Conservation (phyloP, 2,329 filamentous ascomycete species). For the Xylaria sp. region DNA sequence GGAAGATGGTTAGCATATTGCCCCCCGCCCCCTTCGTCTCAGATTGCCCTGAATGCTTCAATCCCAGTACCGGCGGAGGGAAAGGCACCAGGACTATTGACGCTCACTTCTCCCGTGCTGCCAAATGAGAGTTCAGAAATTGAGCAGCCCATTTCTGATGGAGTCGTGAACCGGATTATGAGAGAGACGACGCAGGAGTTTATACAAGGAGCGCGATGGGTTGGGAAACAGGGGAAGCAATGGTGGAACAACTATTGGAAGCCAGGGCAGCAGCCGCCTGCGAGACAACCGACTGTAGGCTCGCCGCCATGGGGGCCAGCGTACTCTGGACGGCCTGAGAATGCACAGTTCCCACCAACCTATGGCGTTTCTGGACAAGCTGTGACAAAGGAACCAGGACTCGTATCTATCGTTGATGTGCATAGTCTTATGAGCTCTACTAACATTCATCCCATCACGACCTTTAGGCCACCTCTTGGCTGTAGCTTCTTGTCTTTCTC, state of each 20-base stretch:
- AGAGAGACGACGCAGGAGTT: slow-evolving; percentile 82
- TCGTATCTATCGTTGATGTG: slow-evolving; percentile 80
- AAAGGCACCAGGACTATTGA: slow-evolving; percentile 65
- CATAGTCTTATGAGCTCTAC: slow-evolving; percentile 65
- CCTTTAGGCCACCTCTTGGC: slow-evolving; percentile 76
- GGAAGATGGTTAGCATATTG: slow-evolving; percentile 83
- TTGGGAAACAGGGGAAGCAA: slow-evolving; percentile 79
- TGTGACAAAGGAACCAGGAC: slow-evolving; percentile 71
- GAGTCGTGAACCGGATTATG: slow-evolving; percentile 79
- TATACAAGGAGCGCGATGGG: slow-evolving; percentile 78
- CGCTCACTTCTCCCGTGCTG: slow-evolving; percentile 74
- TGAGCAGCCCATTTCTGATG: slow-evolving; percentile 77
- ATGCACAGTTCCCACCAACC: slow-evolving; percentile 76
- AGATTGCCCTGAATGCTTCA: slow-evolving; percentile 74
- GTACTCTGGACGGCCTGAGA: slow-evolving; percentile 59
- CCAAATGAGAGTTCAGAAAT: slow-evolving; percentile 74
- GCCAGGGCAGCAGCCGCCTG: slow-evolving; percentile 56
- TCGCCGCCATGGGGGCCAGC: slow-evolving; percentile 60
- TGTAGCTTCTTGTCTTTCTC: slow-evolving; percentile 86
- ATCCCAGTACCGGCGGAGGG: slow-evolving; percentile 66
- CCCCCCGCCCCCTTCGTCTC: slow-evolving; percentile 76
- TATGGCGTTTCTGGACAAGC: slow-evolving; percentile 71
- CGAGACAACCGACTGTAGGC: slow-evolving; percentile 56
- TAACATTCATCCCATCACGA: slow-evolving; percentile 71
- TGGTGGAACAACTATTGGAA: slow-evolving; percentile 87